Percentiles rank a stretch among this genome's conserved stretches.
Conservation (phyloP, 1,139 yeast species). For the Magnusiomyces starmeri region DNA sequence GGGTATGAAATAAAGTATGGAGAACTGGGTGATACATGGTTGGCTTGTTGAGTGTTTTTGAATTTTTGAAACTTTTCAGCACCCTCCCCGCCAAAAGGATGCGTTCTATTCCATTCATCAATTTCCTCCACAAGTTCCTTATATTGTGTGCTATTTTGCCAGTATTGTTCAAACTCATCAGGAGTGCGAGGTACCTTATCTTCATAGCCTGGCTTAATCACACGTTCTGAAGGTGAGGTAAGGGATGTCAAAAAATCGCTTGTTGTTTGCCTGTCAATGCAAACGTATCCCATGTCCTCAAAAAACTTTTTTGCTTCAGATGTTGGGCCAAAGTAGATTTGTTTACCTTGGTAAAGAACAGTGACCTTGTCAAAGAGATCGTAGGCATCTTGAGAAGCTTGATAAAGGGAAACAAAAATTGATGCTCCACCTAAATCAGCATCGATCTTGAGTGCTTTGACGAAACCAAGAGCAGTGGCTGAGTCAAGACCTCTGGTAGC, state of each 20-base stretch:
- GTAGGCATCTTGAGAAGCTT: conserved; percentile 73
- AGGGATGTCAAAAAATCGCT: conserved; percentile 76
- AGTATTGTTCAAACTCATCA: conserved; percentile 55
- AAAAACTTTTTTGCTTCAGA: conserved; percentile 55
- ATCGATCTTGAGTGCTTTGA: conserved; percentile 55
- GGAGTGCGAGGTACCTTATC: conserved; percentile 59
- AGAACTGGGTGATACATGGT: conserved; percentile 45
- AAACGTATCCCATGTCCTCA: conserved; percentile 58
- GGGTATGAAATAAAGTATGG: conserved; percentile 58
- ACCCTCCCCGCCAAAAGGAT: conserved; percentile 26
- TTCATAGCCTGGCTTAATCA: conserved; percentile 50
- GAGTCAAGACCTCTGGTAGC: conserved; percentile 71
- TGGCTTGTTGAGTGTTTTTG: conserved; percentile 49
- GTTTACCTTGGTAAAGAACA: conserved; percentile 69
- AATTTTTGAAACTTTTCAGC: conserved; percentile 31
- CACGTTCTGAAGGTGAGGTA: conserved; percentile 66
- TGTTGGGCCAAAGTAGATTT: conserved; percentile 64
- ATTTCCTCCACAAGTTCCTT: conserved; percentile 36
- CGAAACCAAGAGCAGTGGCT: conserved; percentile 69
- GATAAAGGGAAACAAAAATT: conserved; percentile 71
- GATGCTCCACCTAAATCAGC: conserved; percentile 53
- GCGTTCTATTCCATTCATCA: conserved; percentile 32
- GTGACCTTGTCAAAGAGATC: conserved; percentile 67
- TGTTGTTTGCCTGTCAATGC: conserved; percentile 71
- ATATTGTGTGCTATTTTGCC: conserved; percentile 54